Base-by-base conservation (phyloP, 345 rosid species). In the Euphorbia peplus region DNA sequence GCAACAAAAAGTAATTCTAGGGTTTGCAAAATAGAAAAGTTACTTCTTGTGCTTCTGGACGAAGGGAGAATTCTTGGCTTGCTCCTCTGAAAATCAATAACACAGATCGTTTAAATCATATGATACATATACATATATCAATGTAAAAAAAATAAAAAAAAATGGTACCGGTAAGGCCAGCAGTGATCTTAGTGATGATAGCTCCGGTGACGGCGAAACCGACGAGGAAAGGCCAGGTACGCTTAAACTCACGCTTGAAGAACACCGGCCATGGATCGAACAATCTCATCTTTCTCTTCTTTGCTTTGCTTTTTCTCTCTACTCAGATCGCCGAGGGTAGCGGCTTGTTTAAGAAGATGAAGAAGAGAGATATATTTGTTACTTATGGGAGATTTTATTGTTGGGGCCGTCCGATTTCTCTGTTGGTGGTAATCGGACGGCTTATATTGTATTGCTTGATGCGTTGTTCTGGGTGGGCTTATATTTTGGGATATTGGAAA, bases 41-140 rank as follows among this genome's bases (percentile, higher is more conserved):
- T 70, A 88, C 98, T 78, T 85, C 70, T 78, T 88, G 80, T 93
- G 98, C 81, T 83, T 84, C 82, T 88, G 93, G 47, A 83, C 97
- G 70, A 93, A 93, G 8, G 78, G 79, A 0, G 97, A 93, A 35
- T 88, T 87, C 79, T 93, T 90, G 3, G 91, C 96, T 62, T 93
- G 93, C 68, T 90, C 98, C 84, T 93, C 98, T 93, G 84, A 51
- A 76, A 46, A 22, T 4, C 35, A 54, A 24, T 4, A 4, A 8
- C 19, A 9, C 30, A 29, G 28, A 26, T 42, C 8, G 4, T 41
- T 37, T 14, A 26, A 5, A 58, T 19, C 19, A 44, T 7, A 11
- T 28, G 18, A 22, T 4, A 57, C 13, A 18, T 16, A 47, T 25
- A 4, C n/a, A n/a, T 13, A 1, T 24, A 11, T 44, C 8, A 53